Base-by-base conservation (phyloP, 2,329 filamentous ascomycete species). In the Orbilia quercus region DNA sequence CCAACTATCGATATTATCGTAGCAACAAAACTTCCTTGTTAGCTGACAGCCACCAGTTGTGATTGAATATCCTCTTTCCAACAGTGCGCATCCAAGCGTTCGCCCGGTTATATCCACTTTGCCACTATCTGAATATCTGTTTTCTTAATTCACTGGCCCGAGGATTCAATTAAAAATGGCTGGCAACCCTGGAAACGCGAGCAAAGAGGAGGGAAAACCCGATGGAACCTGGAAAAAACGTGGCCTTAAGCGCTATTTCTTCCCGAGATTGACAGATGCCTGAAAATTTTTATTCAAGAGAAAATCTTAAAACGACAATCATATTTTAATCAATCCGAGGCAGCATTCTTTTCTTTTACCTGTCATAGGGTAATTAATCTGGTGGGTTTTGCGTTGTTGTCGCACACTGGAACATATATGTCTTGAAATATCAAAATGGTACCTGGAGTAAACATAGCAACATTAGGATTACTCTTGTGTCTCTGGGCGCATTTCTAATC, bases 241-340 rank as follows among this genome's bases (percentile, higher is more conserved):
- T 72, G 67, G 67, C 59, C 55, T 67, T 58, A 64, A 71, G 57
- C 66, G 66, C 59, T 72, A 59, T 59, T 66, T 51, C n/a, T 28
- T 38, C 25, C 54, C 59, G 69, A 73, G 69, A 73, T 66, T 73
- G 69, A 66, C 60, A 73, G 69, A 60, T 67, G 63, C 63, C 63
- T 67, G 45, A 34, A 51, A 14, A 50, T 20, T 47, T 25, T n/a
- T n/a, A n/a, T n/a, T n/a, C n/a, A n/a, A n/a, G n/a, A n/a, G n/a
- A n/a, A n/a, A n/a, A n/a, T n/a, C n/a, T n/a, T n/a, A n/a, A 40
- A 28, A 58, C 62, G 62, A 58, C 53, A 53, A 66, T 59, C 53
- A 67, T 25, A 64, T 42, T 44, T 34, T 57, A 58, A 67, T 59
- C 23, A 53, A 67, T 59, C 23, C 36, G 53, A 67, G 23, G 63